These are phyloP conservation scores for Deuterostichococcus epilithicus DNA, from an alignment of 139 green algal species.

Conservation along the genomic window DNA sequence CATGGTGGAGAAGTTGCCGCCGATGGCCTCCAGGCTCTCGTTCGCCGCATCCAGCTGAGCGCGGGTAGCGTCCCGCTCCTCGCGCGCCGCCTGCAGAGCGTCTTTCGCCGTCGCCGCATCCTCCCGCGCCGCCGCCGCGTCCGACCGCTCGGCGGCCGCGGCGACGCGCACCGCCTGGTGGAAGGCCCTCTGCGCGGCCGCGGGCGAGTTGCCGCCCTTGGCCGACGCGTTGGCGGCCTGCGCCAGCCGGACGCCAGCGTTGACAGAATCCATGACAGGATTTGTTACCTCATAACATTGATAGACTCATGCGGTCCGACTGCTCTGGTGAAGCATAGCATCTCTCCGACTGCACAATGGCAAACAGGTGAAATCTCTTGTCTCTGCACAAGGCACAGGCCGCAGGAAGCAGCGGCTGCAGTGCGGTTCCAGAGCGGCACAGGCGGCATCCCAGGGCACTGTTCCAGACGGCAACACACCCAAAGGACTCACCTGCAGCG, in stretches of 20 bases:
- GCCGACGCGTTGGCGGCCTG: not conserved
- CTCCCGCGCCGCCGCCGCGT: not conserved
- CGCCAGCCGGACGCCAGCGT: not conserved
- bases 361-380: too few species aligned
- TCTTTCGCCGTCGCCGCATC: not conserved
- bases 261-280: too few species aligned
- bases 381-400: too few species aligned
- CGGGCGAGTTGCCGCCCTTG: not conserved
- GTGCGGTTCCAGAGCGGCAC: too few species aligned
- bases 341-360: too few species aligned
- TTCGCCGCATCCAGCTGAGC: not conserved
- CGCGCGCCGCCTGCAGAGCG: not conserved
- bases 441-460: too few species aligned
- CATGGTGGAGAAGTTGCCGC: not conserved
- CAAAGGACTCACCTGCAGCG: not conserved
- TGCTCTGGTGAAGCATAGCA: too few species aligned
- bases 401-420: too few species aligned
- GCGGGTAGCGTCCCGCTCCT: not conserved
- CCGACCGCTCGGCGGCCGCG: not conserved
- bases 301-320: too few species aligned
- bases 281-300: too few species aligned
- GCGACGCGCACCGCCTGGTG: not conserved
- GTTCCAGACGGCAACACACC: too few species aligned
- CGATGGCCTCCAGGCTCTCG: not conserved
- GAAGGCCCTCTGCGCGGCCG: not conserved